A percentile compares a stretch with the other conserved stretches of the same genome.
phyloP scores from a whole-genome alignment of 2,329 filamentous ascomycete genomes.

The Acephala macrosclerotiorum region DNA sequence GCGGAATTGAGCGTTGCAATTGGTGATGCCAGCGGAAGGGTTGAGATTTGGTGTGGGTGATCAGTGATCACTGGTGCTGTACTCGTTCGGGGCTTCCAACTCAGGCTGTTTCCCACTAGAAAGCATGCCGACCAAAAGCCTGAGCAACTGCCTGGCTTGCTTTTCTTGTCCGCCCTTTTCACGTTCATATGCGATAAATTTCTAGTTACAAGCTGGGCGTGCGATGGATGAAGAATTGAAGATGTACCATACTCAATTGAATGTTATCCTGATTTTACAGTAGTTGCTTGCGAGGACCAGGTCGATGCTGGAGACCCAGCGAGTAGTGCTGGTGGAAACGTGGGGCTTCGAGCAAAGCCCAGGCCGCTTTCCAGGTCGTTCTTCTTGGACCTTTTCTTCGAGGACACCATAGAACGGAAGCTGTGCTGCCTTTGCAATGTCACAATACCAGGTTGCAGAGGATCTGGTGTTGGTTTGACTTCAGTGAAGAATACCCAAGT shows the following conservation, averaged over 20 bases:
- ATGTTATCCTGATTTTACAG: conserved; percentile 16
- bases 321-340: conserved; percentile 1
- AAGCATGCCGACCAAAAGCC: neutral
- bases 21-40: conserved; percentile 3
- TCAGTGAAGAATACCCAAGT: conserved; percentile 30
- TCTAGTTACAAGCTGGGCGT: neutral
- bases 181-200: neutral
- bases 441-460: conserved; percentile 6
- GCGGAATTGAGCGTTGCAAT: neutral
- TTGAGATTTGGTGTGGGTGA: neutral
- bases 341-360: neutral
- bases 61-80: neutral
- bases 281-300: conserved; percentile 22
- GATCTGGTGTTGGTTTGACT: neutral
- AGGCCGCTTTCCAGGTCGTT: conserved; percentile 16
- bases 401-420: conserved; percentile 12
- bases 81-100: neutral
- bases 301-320: conserved; percentile 13
- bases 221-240: neutral
- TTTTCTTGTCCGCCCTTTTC: neutral
- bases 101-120: neutral
- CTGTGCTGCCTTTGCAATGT: conserved; percentile 14
- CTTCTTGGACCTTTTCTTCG: conserved; percentile 11
- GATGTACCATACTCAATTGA: neutral
- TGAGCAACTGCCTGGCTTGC: neutral